These are phyloP conservation scores for Alternaria sp. DNA, from an alignment of 2,329 filamentous ascomycete species.

Conservation along the genomic window DNA sequence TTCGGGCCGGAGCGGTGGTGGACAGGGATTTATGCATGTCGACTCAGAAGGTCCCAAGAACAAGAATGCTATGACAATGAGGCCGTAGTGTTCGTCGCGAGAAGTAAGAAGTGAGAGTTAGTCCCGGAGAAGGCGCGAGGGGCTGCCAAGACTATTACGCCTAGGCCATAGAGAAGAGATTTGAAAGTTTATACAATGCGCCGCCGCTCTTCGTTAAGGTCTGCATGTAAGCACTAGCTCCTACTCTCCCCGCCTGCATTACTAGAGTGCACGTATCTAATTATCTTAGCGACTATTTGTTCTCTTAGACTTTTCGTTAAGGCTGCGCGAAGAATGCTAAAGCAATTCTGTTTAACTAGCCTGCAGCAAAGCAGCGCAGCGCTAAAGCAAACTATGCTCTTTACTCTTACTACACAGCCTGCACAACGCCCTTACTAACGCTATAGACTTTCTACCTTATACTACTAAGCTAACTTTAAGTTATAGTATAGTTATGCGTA, in stretches of 20 bases:
- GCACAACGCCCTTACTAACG: too few species aligned
- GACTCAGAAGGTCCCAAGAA: not conserved
- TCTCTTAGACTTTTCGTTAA: not conserved
- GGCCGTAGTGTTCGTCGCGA: not conserved
- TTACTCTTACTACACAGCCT: too few species aligned
- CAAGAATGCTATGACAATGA: slow-evolving; percentile 1
- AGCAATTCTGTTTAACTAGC: not conserved
- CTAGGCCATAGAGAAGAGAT: not conserved
- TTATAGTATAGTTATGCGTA: too few species aligned
- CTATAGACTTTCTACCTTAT: too few species aligned
- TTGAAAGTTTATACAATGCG: not conserved
- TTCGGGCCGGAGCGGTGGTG: not conserved
- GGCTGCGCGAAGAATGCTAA: not conserved
- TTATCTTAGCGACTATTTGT: not conserved
- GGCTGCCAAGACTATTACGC: not conserved
- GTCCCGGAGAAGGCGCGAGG: slow-evolving; percentile 7
- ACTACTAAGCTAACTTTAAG: too few species aligned
- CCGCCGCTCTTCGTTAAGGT: not conserved
- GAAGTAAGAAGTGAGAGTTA: not conserved
- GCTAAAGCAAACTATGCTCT: too few species aligned
- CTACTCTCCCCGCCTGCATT: not conserved
- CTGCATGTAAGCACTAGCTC: not conserved
- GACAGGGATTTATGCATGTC: slow-evolving; percentile 1
- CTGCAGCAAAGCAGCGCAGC: too few species aligned
- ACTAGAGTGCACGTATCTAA: not conserved